Percentiles rank a stretch among this genome's conserved stretches.
phyloP scores from a whole-genome alignment of 805 yeast genomes.

The Cyberlindnera mississippiensis region DNA sequence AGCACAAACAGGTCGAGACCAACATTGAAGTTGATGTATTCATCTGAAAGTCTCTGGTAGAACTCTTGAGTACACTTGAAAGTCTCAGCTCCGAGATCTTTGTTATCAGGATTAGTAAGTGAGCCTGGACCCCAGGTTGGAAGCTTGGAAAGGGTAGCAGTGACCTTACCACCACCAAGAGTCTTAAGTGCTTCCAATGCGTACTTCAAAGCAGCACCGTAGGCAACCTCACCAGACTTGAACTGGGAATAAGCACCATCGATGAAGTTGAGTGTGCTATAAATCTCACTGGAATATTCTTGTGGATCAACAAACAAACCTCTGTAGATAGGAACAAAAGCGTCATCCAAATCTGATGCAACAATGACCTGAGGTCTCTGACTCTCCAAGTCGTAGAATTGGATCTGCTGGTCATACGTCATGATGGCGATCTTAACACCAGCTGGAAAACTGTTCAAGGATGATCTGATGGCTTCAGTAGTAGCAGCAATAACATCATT shows the following conservation, averaged over 20 bases:
- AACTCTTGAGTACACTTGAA: conserved; percentile 58
- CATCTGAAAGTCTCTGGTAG: conserved; percentile 56
- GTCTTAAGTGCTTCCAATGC: conserved; percentile 58
- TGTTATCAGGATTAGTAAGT: conserved; percentile 35
- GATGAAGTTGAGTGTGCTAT: conserved; percentile 59
- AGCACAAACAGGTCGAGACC: conserved; percentile 78
- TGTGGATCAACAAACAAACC: conserved; percentile 81
- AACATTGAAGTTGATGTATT: conserved; percentile 52
- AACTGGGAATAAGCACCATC: conserved; percentile 42
- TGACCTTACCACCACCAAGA: conserved; percentile 82
- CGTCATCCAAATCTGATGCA: conserved; percentile 67
- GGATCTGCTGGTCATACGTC: conserved; percentile 68
- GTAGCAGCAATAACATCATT: conserved; percentile 58
- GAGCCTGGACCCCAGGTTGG: conserved; percentile 85
- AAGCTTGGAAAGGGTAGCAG: conserved; percentile 58
- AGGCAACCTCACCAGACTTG: conserved; percentile 55
- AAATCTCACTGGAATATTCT: conserved; percentile 60
- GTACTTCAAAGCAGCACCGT: conserved; percentile 72
- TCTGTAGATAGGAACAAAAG: conserved; percentile 72
- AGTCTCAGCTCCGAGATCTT: conserved; percentile 41
- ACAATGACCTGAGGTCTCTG: conserved; percentile 53
- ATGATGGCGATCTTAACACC: conserved; percentile 56
- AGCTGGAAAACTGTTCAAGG: conserved; percentile 31
- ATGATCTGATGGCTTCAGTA: conserved; percentile 65
- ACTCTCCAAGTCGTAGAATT: conserved; percentile 66